Evolutionary conservation across 495 filamentous ascomycete genomes (phyloP), one percentile per base, ranked within the genome.

Genomic region (Copromyces sp.): DNA sequence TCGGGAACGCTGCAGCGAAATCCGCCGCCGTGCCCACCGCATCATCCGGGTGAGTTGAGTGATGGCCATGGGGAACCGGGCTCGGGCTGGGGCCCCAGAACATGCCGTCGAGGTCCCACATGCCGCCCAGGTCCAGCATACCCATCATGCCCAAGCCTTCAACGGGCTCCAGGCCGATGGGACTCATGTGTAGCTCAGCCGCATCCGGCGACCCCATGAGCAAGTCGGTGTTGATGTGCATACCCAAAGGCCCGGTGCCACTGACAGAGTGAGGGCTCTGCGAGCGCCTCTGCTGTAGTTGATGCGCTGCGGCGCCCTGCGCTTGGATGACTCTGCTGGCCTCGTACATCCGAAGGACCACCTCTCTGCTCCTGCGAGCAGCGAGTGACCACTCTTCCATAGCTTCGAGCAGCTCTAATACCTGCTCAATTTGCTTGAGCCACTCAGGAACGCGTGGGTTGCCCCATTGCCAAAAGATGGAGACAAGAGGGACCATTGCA

Each of bases 401-500:
- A 4, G 87, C 88, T 69, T 90, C 89, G 44, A 94, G 86, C 6
- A 89, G 87, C 70, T 88, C 84, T 47, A 93, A 84, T 24, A 91
- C 90, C 17, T 83, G 87, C 80, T 93, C 90, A 53, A 93, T 88
- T 80, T 92, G 91, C 83, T 86, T 80, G 79, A 88, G 80, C 84
- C 88, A 81, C 80, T 88, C 78, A 74, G 84, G 78, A 81, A 86
- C 88, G 72, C 85, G 82, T 0, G 82, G 82, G 45, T 84, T 87
- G 69, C 84, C 84, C 78, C 87, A 87, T 75, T 89, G 87, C 83
- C 90, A 89, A 76, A 91, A 90, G 16, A 94, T 84, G 16, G 85
- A 89, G 9, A 95, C 85, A 3, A 95, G 85, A 0, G 92, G 92
- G 29, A 95, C 89, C 88, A 93, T 90, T 61, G 87, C 87, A 0